Evolutionary conservation across 2,329 filamentous ascomycete species (phyloP), one percentile per base, ranked within the genome.

Genomic region (Penicillium palitans): DNA sequence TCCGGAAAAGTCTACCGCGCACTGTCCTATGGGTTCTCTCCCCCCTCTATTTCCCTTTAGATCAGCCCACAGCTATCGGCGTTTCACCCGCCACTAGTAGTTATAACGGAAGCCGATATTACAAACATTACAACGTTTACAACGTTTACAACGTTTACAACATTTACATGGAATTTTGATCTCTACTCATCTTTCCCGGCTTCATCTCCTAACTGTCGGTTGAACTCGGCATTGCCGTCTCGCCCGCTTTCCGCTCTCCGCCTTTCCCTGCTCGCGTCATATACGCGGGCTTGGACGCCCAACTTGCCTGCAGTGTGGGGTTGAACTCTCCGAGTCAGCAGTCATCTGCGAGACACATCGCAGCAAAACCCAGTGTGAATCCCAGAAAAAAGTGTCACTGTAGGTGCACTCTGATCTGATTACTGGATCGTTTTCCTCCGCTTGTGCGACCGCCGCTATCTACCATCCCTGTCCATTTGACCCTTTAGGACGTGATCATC

Each of bases 401-500:
- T 62, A 60, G 25, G 58, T 55, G 50, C 17, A 27, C 40, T 39
- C 55, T n/a, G 35, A 24, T 17, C 19, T 47, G 46, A 13, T 29
- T 21, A 56, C 53, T 56, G 46, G 53, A 37, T 40, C 50, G 27
- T 58, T 45, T 58, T 45, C 47, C 47, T 50, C 42, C 54, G 50
- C 47, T 54, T 48, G 62, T 63, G 59, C 61, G 58, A 60, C 62
- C 57, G 10, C 62, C 55, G 17, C 52, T 44, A 39, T 52, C 61
- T 52, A 60, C 55, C 56, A 62, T 57, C 37, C 41, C 46, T 52
- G 53, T 31, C 6, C 27, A 25, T 33, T 25, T 40, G 39, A 55
- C 53, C 46, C 4, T 44, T 55, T 42, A 7, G 53, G 53, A 55
- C 53, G 35, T 55, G 45, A 55, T 55, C 52, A 49, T 29, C 53